Evolutionary conservation across 1,284 basidiomycete genomes (phyloP).

Genomic region (Trichosporon sp.): DNA sequence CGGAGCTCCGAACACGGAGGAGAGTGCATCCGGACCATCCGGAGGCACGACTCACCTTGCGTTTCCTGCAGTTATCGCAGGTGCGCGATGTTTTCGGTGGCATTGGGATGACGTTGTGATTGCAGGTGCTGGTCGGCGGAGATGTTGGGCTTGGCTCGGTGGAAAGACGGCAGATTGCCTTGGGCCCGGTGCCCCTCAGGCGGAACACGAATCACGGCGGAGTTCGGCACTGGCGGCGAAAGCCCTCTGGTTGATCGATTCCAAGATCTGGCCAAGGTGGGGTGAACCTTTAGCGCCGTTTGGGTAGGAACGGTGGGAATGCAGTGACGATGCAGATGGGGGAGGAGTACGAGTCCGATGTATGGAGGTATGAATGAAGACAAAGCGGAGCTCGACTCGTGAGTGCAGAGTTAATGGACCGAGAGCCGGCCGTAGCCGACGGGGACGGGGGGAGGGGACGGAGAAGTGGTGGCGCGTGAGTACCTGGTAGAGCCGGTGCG

Average conservation of each 20-base stretch:
- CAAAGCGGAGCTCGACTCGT: neutral
- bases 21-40: neutral
- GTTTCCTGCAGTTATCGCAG: slow-evolving; percentile 40
- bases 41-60: slow-evolving; percentile 33
- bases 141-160: neutral
- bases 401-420: neutral
- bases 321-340: neutral
- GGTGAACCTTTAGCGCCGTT: neutral
- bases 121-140: slow-evolving; percentile 2
- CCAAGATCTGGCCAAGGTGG: neutral
- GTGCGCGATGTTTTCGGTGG: slow-evolving; percentile 19
- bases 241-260: neutral
- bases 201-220: neutral
- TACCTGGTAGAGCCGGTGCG: too few relatives aligned
- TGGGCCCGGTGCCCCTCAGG: neutral
- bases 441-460: neutral
- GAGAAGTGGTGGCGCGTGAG: too few relatives aligned
- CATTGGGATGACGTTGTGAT: neutral
- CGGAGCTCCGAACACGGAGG: neutral
- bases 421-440: neutral
- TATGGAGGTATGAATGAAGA: neutral
- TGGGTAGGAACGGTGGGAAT: neutral
- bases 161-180: neutral
- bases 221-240: neutral
- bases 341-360: too few relatives aligned